Evolutionary conservation across 108 stramenopile genomes (phyloP).

Genomic region (Skeletonema potamos): DNA sequence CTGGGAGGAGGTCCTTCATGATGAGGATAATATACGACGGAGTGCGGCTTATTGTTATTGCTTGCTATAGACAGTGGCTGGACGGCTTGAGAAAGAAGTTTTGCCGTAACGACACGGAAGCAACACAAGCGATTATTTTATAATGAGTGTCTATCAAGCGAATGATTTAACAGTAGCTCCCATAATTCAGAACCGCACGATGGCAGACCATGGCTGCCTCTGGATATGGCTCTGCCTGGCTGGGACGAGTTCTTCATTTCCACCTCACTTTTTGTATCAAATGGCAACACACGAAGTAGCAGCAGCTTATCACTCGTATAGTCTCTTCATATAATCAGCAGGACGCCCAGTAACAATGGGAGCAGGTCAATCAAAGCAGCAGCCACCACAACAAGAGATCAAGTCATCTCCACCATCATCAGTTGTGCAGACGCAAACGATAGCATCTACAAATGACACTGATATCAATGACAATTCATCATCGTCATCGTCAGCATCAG

Average conservation of each 20-base stretch:
- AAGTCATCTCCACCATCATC: slow-evolving; percentile 1
- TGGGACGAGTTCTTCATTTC: not conserved
- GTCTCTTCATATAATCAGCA: not conserved
- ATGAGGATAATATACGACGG: not conserved
- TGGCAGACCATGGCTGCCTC: no score
- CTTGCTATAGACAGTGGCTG: no score
- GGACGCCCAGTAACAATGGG: slow-evolving; percentile 18
- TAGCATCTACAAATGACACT: not conserved
- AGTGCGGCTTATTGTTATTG: no score
- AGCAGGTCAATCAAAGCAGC: slow-evolving; percentile 42
- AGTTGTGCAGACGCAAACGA: not conserved
- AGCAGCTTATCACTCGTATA: not conserved
- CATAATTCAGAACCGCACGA: not conserved
- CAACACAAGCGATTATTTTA: no score
- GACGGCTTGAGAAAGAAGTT: no score
- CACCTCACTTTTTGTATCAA: not conserved
- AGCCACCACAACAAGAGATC: not conserved
- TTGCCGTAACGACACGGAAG: no score
- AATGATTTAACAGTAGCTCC: not conserved
- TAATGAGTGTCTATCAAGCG: no score
- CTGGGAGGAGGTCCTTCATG: slow-evolving; percentile 52
- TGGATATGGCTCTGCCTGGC: no score
- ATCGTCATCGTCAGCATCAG: not conserved
- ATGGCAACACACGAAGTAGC: no score
- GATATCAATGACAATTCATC: not conserved